phyloP scores from a whole-genome alignment of 257 asterid species.

The Solanum ahanhuiri region DNA sequence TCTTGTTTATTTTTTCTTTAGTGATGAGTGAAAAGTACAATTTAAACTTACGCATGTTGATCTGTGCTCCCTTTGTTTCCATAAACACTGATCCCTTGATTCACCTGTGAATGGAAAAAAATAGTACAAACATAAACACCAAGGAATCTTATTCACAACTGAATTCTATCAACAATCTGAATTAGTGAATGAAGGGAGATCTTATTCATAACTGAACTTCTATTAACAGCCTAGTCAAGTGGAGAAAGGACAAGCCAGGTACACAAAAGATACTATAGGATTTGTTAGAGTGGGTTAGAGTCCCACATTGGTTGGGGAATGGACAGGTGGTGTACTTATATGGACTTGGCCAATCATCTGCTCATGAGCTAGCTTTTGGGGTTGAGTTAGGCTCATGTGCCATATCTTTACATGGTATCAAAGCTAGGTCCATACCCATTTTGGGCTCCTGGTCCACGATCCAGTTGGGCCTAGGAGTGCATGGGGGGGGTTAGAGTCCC shows the following conservation, averaged over 20 bases:
- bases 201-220: background rate
- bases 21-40: background rate
- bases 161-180: background rate
- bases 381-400: background rate
- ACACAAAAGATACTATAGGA: background rate
- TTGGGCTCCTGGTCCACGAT: background rate
- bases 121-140: background rate
- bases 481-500: background rate
- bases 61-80: conserved; percentile 99
- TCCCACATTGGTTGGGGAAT: background rate
- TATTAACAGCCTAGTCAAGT: background rate
- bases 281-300: background rate
- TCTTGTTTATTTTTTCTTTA: background rate
- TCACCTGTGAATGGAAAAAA: conserved; percentile 41
- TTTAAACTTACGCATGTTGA: conserved; percentile 83
- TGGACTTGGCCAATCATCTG: background rate
- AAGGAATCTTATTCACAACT: background rate
- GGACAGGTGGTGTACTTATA: background rate
- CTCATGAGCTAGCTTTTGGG: background rate
- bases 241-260: background rate
- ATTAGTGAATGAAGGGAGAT: background rate
- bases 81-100: conserved; percentile 88
- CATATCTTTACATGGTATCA: background rate
- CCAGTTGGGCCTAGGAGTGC: background rate
- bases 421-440: background rate